phyloP scores from a whole-genome alignment of 2,329 filamentous ascomycete genomes.

The Penicillium sp. region DNA sequence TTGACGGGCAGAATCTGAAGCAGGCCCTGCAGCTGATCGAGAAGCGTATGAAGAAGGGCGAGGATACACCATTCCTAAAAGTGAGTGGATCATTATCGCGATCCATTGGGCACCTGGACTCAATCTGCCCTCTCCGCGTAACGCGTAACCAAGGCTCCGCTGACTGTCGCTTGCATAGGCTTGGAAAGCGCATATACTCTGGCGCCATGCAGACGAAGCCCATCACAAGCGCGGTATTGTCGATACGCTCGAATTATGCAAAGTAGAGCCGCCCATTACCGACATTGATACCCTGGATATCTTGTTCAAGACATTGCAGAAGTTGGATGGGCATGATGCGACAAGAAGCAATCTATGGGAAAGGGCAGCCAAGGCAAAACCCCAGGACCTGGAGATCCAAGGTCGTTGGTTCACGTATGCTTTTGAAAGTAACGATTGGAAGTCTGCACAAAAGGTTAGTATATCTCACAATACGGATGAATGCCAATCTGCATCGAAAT shows the following conservation, averaged over 20 bases:
- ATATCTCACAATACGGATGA: neutral
- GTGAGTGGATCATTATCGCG: constrained; percentile 29
- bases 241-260: constrained; percentile 50
- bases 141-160: constrained; percentile 5
- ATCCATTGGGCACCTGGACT: neutral
- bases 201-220: constrained; percentile 45
- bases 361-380: constrained; percentile 49
- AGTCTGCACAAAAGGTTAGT: constrained; percentile 54
- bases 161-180: constrained; percentile 35
- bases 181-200: constrained; percentile 50
- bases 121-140: neutral
- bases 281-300: constrained; percentile 52
- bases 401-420: constrained; percentile 50
- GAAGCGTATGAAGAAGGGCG: constrained; percentile 60
- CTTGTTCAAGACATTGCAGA: constrained; percentile 46
- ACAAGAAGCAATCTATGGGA: constrained; percentile 49
- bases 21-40: constrained; percentile 55
- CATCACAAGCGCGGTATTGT: constrained; percentile 48
- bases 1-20: constrained; percentile 53
- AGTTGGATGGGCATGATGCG: constrained; percentile 40
- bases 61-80: constrained; percentile 48
- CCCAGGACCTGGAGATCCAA: constrained; percentile 50
- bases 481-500: too few relatives aligned
- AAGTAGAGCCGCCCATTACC: constrained; percentile 46
- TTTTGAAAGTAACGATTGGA: constrained; percentile 49